Evolutionary conservation across 2,329 filamentous ascomycete species (phyloP).

Genomic region (Pseudogymnoascus sp.): DNA sequence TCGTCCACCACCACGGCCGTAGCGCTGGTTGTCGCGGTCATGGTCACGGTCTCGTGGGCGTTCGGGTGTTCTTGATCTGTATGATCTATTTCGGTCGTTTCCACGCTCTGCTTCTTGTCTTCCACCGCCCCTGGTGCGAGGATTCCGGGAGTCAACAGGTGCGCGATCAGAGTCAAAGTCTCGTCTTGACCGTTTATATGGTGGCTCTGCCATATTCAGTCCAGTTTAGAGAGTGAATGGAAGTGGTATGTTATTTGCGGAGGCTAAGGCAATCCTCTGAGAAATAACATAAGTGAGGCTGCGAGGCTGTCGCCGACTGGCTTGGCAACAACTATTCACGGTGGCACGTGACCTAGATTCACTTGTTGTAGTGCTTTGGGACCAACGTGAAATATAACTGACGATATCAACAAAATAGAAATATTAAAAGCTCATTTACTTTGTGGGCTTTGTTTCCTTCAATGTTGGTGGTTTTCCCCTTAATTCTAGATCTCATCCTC

Average conservation of each 20-base stretch:
- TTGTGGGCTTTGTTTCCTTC: not conserved
- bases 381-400: not conserved
- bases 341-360: not conserved
- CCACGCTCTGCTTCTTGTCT: constrained; percentile 26
- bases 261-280: not conserved
- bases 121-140: constrained; percentile 28
- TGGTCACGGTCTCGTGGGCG: constrained; percentile 23
- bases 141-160: not conserved
- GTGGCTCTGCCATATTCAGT: constrained; percentile 42
- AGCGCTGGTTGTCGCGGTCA: constrained; percentile 10
- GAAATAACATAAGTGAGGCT: constrained; percentile 3
- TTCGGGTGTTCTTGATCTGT: constrained; percentile 17
- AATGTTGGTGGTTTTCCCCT: not conserved
- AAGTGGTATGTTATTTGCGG: not conserved
- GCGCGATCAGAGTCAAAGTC: constrained; percentile 32
- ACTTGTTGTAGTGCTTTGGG: not conserved
- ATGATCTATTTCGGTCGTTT: constrained; percentile 28
- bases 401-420: not conserved
- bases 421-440: not conserved
- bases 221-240: not conserved
- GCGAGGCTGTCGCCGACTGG: not conserved
- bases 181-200: constrained; percentile 43
- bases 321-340: not conserved
- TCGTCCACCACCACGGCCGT: constrained; percentile 11
- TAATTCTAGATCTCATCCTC: constrained; percentile 63